phyloP scores from a whole-genome alignment of 2,329 filamentous ascomycete genomes.

The Orbilia brochopaga region DNA sequence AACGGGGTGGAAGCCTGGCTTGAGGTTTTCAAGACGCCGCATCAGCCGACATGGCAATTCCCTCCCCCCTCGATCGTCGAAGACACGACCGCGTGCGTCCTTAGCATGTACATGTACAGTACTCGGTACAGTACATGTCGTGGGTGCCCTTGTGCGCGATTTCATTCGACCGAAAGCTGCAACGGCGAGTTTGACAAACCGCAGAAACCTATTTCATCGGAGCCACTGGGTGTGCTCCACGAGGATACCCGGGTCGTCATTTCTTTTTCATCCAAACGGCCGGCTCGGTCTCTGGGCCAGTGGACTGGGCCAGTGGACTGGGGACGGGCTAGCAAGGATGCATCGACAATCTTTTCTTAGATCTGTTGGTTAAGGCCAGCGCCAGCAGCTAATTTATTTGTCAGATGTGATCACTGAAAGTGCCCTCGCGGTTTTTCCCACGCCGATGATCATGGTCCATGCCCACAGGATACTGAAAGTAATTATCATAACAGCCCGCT shows the following conservation, averaged over 20 bases:
- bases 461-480: background rate
- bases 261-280: conserved; percentile 12
- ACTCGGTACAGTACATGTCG: no score
- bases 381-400: conserved; percentile 16
- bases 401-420: conserved; percentile 1
- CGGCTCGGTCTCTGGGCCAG: no score
- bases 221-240: no score
- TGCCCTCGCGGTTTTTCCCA: background rate
- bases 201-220: background rate
- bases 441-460: conserved; percentile 6
- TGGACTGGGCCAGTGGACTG: no score
- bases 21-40: background rate
- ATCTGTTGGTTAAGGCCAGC: conserved; percentile 16
- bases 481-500: conserved; percentile 5
- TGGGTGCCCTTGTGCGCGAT: background rate
- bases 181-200: background rate
- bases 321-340: conserved; percentile 6
- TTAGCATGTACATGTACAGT: no score
- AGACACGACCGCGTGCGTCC: background rate
- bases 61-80: background rate
- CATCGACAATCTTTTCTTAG: conserved; percentile 39
- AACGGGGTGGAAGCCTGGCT: background rate
- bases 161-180: background rate
- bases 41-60: background rate
- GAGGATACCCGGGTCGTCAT: background rate